Base-by-base conservation (phyloP, 371 early-diverging fungal genomes). In the Mortierella sp. region DNA sequence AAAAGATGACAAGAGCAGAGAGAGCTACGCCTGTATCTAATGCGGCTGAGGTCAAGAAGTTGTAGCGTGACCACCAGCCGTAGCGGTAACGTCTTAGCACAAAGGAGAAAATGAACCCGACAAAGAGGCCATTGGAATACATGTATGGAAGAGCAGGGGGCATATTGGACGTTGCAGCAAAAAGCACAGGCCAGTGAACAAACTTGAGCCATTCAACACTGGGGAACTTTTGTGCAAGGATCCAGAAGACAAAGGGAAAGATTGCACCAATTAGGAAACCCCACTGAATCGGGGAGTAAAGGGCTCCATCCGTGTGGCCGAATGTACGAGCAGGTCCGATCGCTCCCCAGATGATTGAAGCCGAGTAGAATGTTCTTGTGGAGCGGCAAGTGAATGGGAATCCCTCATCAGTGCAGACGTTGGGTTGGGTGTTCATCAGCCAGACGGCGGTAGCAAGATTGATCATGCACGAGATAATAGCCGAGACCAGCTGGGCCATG, bases 251-350 rank as follows among this genome's bases (percentile, higher is more conserved):
- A 19, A 85, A 17, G 0, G 83, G 83, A 0, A 83, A 26, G n/a
- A 74, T 9, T 1, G 72, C 71, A 2, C 79, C 77, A 28, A 74
- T 73, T 10, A 87, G 10, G 68, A 87, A 86, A 6, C 83, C 85
- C 86, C 85, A 87, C n/a, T 84, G 75, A 40, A 87, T 68, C 1
- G 72, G 35, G 5, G 61, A 22, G 57, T 77, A 77, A 10, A 78
- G 19, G 2, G 78, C 88, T 3, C 62, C 58, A 53, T 72, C 73
- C 19, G 65, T 80, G 35, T 64, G 35, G n/a, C 91, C 93, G 71
- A 93, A 94, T 87, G 92, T 88, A n/a, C 84, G 86, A 4, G 71
- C 75, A 17, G 95, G 94, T 47, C 92, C 93, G 90, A 94, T 88
- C 5, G 90, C 87, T n/a, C 94, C 94, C 93, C 91, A 93, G 51